Percentiles rank a stretch among this genome's conserved stretches.
Evolutionary conservation across 192 early-diverging fungal genomes (phyloP).

Genomic region (Coemansia sp.): DNA sequence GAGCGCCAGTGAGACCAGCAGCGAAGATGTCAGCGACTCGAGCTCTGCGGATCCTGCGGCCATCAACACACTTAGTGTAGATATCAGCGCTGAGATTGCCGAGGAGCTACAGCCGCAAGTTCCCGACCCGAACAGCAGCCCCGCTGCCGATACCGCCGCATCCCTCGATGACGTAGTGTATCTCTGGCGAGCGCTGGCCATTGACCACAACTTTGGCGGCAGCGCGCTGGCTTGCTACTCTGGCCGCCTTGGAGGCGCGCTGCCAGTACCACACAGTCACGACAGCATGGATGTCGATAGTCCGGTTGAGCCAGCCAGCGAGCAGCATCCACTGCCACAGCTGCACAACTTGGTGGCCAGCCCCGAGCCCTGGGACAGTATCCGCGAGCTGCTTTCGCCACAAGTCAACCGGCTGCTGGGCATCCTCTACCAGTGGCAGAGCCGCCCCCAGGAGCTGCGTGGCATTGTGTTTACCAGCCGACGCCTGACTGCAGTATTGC

Average conservation of each 20-base stretch:
- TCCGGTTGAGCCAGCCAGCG: neutral
- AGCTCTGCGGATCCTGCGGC: neutral
- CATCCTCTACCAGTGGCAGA: conserved; percentile 59
- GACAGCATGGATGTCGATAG: neutral
- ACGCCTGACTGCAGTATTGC: conserved; percentile 69
- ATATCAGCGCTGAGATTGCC: conserved; percentile 8
- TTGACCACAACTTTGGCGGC: conserved; percentile 22
- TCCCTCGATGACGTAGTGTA: conserved; percentile 13
- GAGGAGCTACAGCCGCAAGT: neutral
- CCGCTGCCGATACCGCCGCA: neutral
- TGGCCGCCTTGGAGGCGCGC: neutral
- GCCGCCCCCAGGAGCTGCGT: conserved; percentile 62
- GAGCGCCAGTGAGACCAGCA: neutral
- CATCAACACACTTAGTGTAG: conserved; percentile 1
- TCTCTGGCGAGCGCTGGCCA: conserved; percentile 14
- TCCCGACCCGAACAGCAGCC: neutral
- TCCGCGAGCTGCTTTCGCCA: conserved; percentile 58
- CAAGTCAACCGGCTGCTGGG: conserved; percentile 71
- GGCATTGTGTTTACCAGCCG: conserved; percentile 87
- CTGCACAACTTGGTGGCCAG: conserved; percentile 10
- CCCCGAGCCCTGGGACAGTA: conserved; percentile 29
- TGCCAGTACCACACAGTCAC: neutral
- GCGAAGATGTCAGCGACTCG: neutral
- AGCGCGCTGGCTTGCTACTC: conserved; percentile 10
- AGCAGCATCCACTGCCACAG: conserved; percentile 25